phyloP scores from a whole-genome alignment of 108 stramenopile genomes.

The Seminavis robusta region DNA sequence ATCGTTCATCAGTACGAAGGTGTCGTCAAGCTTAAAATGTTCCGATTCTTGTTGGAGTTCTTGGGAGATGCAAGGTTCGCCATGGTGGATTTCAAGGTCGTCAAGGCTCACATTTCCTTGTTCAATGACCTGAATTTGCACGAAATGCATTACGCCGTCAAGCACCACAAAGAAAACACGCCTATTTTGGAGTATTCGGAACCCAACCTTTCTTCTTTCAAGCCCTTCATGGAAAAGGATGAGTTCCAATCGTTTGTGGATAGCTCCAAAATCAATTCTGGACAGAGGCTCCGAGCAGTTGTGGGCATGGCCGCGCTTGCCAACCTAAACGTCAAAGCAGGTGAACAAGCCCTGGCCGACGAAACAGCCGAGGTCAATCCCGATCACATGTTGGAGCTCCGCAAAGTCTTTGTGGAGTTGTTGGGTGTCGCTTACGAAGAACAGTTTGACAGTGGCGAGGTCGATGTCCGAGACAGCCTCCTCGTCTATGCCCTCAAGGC shows the following conservation, averaged over 20 bases:
- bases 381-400: constrained; percentile 9
- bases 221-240: not conserved
- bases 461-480: constrained; percentile 24
- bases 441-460: constrained; percentile 29
- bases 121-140: constrained; percentile 40
- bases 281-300: not conserved
- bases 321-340: not conserved
- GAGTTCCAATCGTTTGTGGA: not conserved
- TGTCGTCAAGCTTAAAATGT: constrained; percentile 9
- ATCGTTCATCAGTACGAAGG: constrained; percentile 33
- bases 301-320: too few species aligned
- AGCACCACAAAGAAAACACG: not conserved
- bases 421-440: constrained; percentile 24
- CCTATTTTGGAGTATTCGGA: not conserved
- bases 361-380: not conserved
- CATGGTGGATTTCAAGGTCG: constrained; percentile 45
- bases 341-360: too few species aligned
- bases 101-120: constrained; percentile 51
- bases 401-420: constrained; percentile 26
- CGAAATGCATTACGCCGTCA: constrained; percentile 44
- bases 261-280: not conserved
- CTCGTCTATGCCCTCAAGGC: constrained; percentile 18
- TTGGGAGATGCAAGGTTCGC: constrained; percentile 49
- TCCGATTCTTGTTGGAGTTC: constrained; percentile 40
- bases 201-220: not conserved